phyloP scores from a whole-genome alignment of 139 green algal species.

The Micromonas commoda region DNA sequence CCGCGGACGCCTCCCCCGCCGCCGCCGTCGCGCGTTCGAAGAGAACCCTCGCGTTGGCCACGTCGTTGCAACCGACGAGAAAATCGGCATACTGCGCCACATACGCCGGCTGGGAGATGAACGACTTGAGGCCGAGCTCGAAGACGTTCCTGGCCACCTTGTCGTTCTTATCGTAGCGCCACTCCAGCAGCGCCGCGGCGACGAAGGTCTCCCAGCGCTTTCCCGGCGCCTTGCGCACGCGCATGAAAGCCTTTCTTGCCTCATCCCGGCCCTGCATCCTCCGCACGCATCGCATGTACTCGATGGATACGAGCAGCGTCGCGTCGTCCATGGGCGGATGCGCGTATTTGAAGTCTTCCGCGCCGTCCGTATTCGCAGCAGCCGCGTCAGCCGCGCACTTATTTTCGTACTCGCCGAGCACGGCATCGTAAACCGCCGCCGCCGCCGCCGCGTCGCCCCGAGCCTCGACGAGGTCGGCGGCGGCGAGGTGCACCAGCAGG shows the following conservation, averaged over 20 bases:
- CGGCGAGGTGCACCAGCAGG: conserved; percentile 17
- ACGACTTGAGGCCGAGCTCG: conserved; percentile 32
- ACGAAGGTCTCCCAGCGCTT: conserved; percentile 26
- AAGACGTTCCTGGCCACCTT: conserved; percentile 34
- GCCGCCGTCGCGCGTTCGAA: conserved; percentile 19
- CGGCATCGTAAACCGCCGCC: conserved; percentile 23
- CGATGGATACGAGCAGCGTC: background rate
- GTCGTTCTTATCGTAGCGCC: conserved; percentile 26
- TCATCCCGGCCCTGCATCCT: conserved; percentile 10
- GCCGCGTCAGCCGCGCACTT: background rate
- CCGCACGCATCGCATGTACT: conserved; percentile 29
- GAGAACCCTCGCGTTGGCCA: conserved; percentile 16
- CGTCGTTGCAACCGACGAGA: conserved; percentile 13
- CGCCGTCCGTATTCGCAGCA: background rate
- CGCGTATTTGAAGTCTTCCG: background rate
- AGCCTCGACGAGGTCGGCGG: conserved; percentile 28
- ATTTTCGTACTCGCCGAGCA: conserved; percentile 11
- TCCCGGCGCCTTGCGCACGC: conserved; percentile 21
- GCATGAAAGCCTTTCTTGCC: conserved; percentile 33
- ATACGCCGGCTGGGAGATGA: conserved; percentile 14
- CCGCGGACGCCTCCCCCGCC: background rate
- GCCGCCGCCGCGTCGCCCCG: conserved; percentile 13
- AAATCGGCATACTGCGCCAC: conserved; percentile 24
- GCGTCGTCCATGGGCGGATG: conserved; percentile 7
- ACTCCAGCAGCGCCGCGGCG: conserved; percentile 33